Evolutionary conservation across 768 basidiomycete species (phyloP), one percentile per base, ranked within the genome.

Genomic region (Lentinula sp.): DNA sequence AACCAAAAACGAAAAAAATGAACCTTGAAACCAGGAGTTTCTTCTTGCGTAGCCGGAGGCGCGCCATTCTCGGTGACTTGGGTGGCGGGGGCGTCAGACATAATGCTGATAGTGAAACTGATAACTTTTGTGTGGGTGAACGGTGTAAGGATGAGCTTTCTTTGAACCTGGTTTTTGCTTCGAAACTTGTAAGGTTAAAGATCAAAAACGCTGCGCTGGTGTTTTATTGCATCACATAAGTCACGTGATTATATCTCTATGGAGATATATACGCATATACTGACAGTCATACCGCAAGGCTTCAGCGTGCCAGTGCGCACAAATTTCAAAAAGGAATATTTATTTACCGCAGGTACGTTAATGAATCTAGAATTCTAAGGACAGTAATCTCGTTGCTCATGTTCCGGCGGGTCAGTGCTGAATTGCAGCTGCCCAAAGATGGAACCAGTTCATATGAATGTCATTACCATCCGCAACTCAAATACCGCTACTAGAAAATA

Each of bases 31-130:
- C 84, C 86, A 71, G 85, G 84, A 66, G 81, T 79, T 81, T 90
- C 87, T 76, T 90, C 86, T 79, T 90, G 88, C 79, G 84, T 74
- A 83, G 79, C 83, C 79, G 85, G 85, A 85, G 85, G 82, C 83
- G 80, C 88, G 87, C 91, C 91, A 76, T 89, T 89, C 79, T 88
- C 85, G 62, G 84, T 82, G 77, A 88, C 85, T 76, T 77, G 80
- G 82, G 90, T 87, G 87, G 87, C 87, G 81, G 85, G 88, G 88
- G 89, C 91, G 73, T 92, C 90, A 81, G 91, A 93, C 91, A 93
- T 93, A 79, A 75, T 82, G 82, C 77, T 60, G 78, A 73, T 74
- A 71, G 73, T 76, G 77, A 78, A 80, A 79, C 79, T 81, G 77
- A 77, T 74, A 81, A 81, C 76, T 78, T 74, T 69, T 74, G 72